Evolutionary conservation across 345 rosid species (phyloP), one percentile per base, ranked within the genome.

Genomic region (Firmiana major): DNA sequence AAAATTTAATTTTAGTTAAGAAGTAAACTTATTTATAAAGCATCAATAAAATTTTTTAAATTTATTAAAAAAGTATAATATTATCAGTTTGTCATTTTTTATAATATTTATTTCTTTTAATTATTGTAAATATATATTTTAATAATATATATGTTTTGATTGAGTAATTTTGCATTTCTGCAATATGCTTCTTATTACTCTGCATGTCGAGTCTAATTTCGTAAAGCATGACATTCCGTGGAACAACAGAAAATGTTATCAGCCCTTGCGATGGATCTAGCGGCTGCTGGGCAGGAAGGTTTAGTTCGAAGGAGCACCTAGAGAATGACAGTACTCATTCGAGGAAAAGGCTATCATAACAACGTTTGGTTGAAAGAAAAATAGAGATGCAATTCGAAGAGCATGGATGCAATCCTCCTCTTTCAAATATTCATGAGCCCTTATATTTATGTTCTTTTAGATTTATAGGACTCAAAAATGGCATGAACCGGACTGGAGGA

Each of bases 401-500:
- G 85, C 90, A 10, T 87, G 90, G 92, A 85, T 87, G 90, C 84
- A 84, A 24, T 74, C 84, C 1, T 45, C 55, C 42, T 68, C 36
- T 12, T 58, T 24, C 21, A 63, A 62, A 2, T 21, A 40, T 75
- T 13, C 45, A 42, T 48, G 43, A 17, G 40, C 55, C 19, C 40
- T 74, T 43, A 19, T 65, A 10, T 65, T 12, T 34, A 31, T 34
- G 19, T 71, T 28, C 26, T 11, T 75, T 57, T 49, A 24, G 63
- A 73, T 81, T 74, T 65, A 53, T 63, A 88, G 88, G 86, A 83
- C 53, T 12, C 71, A 64, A 63, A 84, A 77, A 77, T 88, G 91
- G 91, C 79, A 84, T 64, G 89, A 88, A 69, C 89, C 89, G 57
- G 89, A 86, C 57, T 88, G 89, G 88, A 86, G 91, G 89, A 88